Base-by-base conservation (phyloP, 441 rosid species). In the Corymbia citriodora region DNA sequence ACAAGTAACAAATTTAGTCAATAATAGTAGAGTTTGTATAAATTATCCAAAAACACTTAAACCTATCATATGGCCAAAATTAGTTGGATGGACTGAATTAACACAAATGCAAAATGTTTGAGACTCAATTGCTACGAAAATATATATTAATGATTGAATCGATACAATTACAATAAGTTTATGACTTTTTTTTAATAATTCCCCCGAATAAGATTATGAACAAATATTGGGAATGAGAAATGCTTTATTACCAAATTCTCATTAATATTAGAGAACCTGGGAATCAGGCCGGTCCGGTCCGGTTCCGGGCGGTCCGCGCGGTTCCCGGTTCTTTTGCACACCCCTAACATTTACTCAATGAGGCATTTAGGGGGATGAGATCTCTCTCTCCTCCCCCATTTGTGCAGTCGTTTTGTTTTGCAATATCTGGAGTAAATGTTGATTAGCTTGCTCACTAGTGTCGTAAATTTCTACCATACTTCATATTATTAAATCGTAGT, bases 131-230 rank as follows among this genome's bases (percentile, higher is more conserved):
- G 14, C 29, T 23, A 59, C 23, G 12, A 59, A 0, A 61, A 61
- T 23, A 0, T 61, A 61, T 61, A 0, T 61, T 61, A 25, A 0
- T 14, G 4, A 5, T 0, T 61, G 4, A 11, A 0, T 27, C 6
- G 2, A 6, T 0, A 61, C 0, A 27, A 27, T 61, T 12, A 0
- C 13, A 27, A 27, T 27, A 61, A 2, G 9, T 61, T 61, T 61
- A 27, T 3, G 0, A 61, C 0, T 61, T 61, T 61, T 29, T 2
- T n/a, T 2, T 23, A 1, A 2, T 59, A 59, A 59, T 59, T 59
- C n/a, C 0, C 25, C 25, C 10, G 7, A 14, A 27, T 61, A 27
- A 65, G 36, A 65, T n/a, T 3, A 14, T 65, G 72, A 14, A 6
- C 36, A 65, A 14, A 1, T n/a, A 65, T 65, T n/a, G 19, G 36